Evolutionary conservation across 192 early-diverging fungal genomes (phyloP), one percentile per base, ranked within the genome.

Genomic region (Radiomyces spectabilis): DNA sequence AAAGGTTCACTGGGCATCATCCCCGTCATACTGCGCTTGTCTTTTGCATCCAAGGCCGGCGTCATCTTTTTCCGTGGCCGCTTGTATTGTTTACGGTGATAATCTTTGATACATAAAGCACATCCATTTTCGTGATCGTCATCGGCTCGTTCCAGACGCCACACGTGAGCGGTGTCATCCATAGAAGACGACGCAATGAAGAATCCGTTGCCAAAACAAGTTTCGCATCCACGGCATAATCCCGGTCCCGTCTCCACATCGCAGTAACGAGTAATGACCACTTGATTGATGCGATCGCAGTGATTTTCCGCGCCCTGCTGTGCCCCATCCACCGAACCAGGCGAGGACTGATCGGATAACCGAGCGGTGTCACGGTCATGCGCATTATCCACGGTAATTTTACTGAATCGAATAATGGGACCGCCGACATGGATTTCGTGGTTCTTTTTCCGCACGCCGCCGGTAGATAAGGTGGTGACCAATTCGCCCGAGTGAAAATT

Each of bases 131-230:
- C 39, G 27, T 48, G 41, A 0, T 25, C 39, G 1, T 25, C 53
- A 41, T 37, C 51, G 15, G 63, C 58, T 16, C 49, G 55, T 38
- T 57, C 55, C 5, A 68, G 34, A 24, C 60, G 40, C 66, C 66
- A 68, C 13, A 61, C 51, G 42, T 62, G 53, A 0, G 53, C 66
- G 15, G 47, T 46, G 2, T 57, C 49, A 16, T 68, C 55, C 3
- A 6, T 21, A 4, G 66, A 37, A n/a, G 53, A 53, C 9, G 66
- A 68, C 4, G 66, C 66, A 15, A 68, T 38, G 7, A 68, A 49
- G 13, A 53, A 68, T 3, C 60, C 66, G 19, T 48, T 68, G 2
- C 66, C 54, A 19, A 62, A 61, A 18, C 66, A 68, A 0, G 53
- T 57, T 29, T 62, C 59, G 40, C 55, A 52, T 0, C 55, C 55